These are phyloP conservation scores for Penicillium cosmopolitanum DNA, from an alignment of 495 filamentous ascomycete species.

Conservation along the genomic window DNA sequence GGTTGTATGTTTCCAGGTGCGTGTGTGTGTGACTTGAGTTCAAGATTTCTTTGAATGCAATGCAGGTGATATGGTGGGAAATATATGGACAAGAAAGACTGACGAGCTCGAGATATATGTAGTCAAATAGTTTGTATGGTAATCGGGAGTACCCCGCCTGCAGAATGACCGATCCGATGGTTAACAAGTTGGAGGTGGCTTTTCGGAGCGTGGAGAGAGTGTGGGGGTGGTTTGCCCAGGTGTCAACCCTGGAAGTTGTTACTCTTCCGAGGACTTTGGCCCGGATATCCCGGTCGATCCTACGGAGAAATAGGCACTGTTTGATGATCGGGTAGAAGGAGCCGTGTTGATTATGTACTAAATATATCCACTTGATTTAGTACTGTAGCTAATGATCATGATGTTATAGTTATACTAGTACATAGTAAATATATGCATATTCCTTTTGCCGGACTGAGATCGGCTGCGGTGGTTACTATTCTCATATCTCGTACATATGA, in stretches of 20 bases:
- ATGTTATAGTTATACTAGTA: background rate
- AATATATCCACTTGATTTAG: too few species aligned
- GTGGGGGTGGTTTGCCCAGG: slow-evolving; percentile 15
- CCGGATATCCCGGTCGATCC: slow-evolving; percentile 19
- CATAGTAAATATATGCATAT: background rate
- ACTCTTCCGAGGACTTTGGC: slow-evolving; percentile 18
- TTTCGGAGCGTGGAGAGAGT: slow-evolving; percentile 31
- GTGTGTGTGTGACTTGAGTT: background rate
- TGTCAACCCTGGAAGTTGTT: background rate
- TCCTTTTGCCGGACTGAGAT: background rate
- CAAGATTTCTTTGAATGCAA: background rate
- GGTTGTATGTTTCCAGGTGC: background rate
- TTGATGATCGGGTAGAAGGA: background rate
- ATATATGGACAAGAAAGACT: background rate
- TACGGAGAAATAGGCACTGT: background rate
- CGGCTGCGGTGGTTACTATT: background rate
- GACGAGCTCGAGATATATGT: slow-evolving; percentile 16
- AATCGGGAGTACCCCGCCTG: slow-evolving; percentile 20
- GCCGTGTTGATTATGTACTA: too few species aligned
- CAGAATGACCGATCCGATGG: slow-evolving; percentile 25
- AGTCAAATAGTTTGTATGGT: slow-evolving; percentile 7
- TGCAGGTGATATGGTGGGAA: background rate
- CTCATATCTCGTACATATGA: background rate
- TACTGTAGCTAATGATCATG: background rate
- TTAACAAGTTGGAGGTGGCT: slow-evolving; percentile 14